Evolutionary conservation across 1,139 yeast species (phyloP), one percentile per base, ranked within the genome.

Genomic region (Petasospora rhodanensis): DNA sequence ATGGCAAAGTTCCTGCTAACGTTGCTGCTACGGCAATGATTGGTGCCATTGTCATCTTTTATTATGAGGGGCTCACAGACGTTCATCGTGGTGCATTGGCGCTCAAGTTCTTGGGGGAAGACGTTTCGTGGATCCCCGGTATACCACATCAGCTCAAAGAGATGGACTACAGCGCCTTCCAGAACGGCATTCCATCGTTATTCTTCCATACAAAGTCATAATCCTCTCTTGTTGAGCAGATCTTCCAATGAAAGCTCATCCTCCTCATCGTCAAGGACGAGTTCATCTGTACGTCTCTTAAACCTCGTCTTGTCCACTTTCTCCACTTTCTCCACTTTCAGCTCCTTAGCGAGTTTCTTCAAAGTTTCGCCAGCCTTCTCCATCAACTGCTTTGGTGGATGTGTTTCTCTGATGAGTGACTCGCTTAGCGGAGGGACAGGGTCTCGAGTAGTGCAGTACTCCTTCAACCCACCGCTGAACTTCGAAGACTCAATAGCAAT

Each of bases 191-290:
- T 5, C 29, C 38, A 4, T 21, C 30, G 10, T 24, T 37, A 12
- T 37, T 34, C 19, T 26, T 27, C 31, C 20, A 24, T 20, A 24
- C 25, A 17, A n/a, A 11, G 6, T 26, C 28, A 4, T 35, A 20
- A 34, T 31, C 27, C 19, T n/a, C n/a, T n/a, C n/a, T n/a, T n/a
- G n/a, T n/a, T 23, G 18, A 47, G 29, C 17, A 47, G 27, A 14
- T 43, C 45, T 14, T 49, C 52, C 22, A 47, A 35, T n/a, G 45
- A 34, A 6, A 46, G 14, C 4, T 43, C 43, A 11, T 40, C 50
- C 17, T 41, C 37, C 5, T 20, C 33, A 5, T 26, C 37, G 12
- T 29, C 32, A 7, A 34, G 46, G 7, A 41, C 48, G 10, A n/a
- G n/a, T n/a, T n/a, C n/a, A n/a, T n/a, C n/a, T n/a, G n/a, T n/a